Conservation (phyloP, 805 yeast genomes). For the Babjeviella inositovora region DNA sequence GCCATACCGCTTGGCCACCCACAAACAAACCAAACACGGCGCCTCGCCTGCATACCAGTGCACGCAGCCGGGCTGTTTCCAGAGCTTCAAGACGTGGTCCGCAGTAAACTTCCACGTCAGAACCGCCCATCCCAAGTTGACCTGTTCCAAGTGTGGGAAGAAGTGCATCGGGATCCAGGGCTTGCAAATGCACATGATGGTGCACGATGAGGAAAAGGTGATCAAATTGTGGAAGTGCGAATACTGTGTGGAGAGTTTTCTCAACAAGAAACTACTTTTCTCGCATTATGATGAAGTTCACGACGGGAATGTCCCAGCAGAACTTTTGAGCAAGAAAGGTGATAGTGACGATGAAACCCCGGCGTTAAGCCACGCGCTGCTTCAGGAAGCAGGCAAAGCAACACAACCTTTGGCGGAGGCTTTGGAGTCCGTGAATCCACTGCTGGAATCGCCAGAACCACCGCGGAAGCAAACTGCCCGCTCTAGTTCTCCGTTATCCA, state of each 20-base stretch:
- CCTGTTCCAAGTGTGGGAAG: constrained; percentile 50
- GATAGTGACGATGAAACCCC: constrained; percentile 8
- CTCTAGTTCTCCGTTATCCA: constrained; percentile 1
- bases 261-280: constrained; percentile 37
- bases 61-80: constrained; percentile 42
- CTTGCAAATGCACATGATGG: constrained; percentile 53
- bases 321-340: constrained; percentile 11
- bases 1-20: constrained; percentile 51
- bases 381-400: background rate
- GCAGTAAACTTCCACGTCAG: constrained; percentile 58
- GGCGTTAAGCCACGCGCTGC: constrained; percentile 3
- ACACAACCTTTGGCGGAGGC: constrained; percentile 1
- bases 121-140: constrained; percentile 54
- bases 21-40: constrained; percentile 51
- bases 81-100: constrained; percentile 54
- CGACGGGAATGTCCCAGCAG: constrained; percentile 18
- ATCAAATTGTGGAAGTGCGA: constrained; percentile 56
- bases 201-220: constrained; percentile 39
- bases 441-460: constrained; percentile 1
- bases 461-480: background rate
- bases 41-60: constrained; percentile 37
- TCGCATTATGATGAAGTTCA: constrained; percentile 40
- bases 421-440: constrained; percentile 5
- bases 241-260: constrained; percentile 32
- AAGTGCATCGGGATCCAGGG: constrained; percentile 63